Conservation (phyloP, 495 filamentous ascomycete species). For the Neurospora tetrasperma region DNA sequence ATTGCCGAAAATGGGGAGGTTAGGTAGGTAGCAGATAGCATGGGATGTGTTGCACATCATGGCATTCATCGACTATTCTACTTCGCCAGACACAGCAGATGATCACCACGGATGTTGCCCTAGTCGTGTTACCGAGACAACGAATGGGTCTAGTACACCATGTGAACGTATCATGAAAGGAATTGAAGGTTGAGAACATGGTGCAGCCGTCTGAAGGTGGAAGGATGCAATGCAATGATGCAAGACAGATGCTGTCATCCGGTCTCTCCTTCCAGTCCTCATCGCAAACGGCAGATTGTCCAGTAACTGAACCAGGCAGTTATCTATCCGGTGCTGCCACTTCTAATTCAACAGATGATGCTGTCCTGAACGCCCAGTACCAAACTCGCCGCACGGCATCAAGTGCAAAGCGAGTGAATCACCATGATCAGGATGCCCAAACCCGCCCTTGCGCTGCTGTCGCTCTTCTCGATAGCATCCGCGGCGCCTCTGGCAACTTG, state of each 20-base stretch:
- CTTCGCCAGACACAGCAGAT: neutral
- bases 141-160: neutral
- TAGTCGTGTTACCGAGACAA: neutral
- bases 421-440: neutral
- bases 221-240: neutral
- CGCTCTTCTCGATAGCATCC: constrained; percentile 35
- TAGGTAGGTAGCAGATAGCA: neutral
- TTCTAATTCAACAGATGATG: neutral
- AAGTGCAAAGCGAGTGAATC: neutral
- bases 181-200: neutral
- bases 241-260: neutral
- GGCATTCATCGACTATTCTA: neutral
- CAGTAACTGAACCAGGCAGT: neutral
- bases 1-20: neutral
- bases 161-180: neutral
- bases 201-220: neutral
- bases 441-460: neutral
- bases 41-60: neutral
- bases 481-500: constrained; percentile 35
- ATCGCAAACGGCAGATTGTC: neutral
- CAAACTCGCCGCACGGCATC: neutral
- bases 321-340: neutral
- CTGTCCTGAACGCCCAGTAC: neutral
- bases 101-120: neutral
- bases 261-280: neutral